Conservation (phyloP, 768 basidiomycete species). For the Rhizopogon vulgaris region DNA sequence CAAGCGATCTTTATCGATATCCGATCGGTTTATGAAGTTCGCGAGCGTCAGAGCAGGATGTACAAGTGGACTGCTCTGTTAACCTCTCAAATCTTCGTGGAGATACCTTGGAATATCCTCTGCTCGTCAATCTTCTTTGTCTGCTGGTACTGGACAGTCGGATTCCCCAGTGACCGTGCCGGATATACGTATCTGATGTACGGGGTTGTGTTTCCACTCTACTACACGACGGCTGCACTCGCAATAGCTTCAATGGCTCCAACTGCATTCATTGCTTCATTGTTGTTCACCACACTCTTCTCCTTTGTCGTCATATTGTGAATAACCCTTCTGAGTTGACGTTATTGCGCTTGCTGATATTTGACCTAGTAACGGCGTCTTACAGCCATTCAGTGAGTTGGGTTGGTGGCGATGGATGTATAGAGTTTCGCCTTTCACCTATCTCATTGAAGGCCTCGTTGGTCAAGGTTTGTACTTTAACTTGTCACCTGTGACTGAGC, state of each 20-base stretch:
- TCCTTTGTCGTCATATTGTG: constrained; percentile 62
- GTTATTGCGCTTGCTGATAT: not conserved
- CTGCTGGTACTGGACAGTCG: constrained; percentile 69
- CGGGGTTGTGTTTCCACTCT: constrained; percentile 49
- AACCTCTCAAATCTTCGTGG: constrained; percentile 48
- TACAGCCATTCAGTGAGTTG: constrained; percentile 57
- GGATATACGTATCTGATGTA: constrained; percentile 54
- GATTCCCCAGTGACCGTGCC: constrained; percentile 44
- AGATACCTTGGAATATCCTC: constrained; percentile 57
- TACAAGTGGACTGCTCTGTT: constrained; percentile 60
- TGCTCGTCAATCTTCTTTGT: constrained; percentile 55
- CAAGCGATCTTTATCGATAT: constrained; percentile 55
- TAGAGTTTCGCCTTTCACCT: constrained; percentile 45
- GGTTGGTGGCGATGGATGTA: constrained; percentile 77
- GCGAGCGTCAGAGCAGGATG: constrained; percentile 59
- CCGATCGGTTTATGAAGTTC: constrained; percentile 58
- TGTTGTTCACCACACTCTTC: constrained; percentile 54
- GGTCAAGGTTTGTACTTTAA: constrained; percentile 35
- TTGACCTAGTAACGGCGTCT: constrained; percentile 48
- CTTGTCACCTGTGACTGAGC: not conserved
- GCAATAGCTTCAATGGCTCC: constrained; percentile 58
- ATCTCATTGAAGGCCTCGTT: constrained; percentile 44
- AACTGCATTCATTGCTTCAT: constrained; percentile 50
- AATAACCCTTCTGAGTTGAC: constrained; percentile 13
- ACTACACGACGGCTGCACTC: constrained; percentile 56